Base-by-base conservation (phyloP, 176 grass and related monocot species). In the Triticum dicoccoides region DNA sequence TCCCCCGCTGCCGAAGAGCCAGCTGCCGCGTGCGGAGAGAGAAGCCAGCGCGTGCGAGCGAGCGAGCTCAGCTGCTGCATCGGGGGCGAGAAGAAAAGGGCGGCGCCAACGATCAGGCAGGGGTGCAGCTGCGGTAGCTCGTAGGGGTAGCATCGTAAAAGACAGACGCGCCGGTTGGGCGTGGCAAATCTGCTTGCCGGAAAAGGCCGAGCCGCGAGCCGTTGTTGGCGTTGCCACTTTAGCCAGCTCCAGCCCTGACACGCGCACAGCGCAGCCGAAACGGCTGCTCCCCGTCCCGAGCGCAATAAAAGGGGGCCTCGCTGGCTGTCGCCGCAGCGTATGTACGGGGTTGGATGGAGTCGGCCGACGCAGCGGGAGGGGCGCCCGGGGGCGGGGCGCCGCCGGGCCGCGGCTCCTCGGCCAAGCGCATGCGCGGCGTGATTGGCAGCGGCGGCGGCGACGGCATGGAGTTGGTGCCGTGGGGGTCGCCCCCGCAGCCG, bases 341-440 rank as follows among this genome's bases (percentile, higher is more conserved):
- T 90, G 88, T 38, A 84, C 64, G 79, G 84, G 15, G 72, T 0
- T 42, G 58, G 27, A 87, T 76, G 81, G 81, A 89, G 18, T 59
- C 56, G 56, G 81, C 10, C 0, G 76, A 27, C 11, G 90, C 14
- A 65, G 90, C 11, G 44, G 71, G 5, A n/a, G 87, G 80, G 14
- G 73, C 45, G 47, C 79, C 81, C 3, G 88, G 89, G 24, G 64
- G 8, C 1, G 86, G 24, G 15, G 52, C 32, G 51, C 20, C 64
- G n/a, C 30, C 47, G 1, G n/a, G 62, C 5, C 73, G 72, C 3
- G 35, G 56, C 11, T 14, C 78, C 15, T 41, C 79, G 29, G n/a
- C 87, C 51, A 94, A 94, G 84, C 87, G 92, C 80, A 75, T n/a
- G 12, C 81, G 56, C 87, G 93, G 67, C 39, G 30, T 42, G 80